These are phyloP conservation scores for Prunus fruticosa DNA, from an alignment of 306 rosid genomes.

Conservation along the genomic window DNA sequence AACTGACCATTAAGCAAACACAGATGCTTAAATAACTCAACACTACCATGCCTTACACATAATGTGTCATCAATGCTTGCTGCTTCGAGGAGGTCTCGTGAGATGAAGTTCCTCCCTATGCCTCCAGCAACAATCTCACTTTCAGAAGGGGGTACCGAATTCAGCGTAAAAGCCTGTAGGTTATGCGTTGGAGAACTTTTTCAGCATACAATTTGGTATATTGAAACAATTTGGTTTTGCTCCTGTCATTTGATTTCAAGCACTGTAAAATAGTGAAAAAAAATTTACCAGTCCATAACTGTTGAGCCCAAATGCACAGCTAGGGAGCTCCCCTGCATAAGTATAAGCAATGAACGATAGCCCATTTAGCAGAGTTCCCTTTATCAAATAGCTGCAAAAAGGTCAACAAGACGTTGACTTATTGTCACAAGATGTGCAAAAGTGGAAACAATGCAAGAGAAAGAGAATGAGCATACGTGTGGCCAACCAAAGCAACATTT, in stretches of 20 bases:
- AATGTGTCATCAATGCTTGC: conserved; percentile 63
- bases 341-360: conserved; percentile 65
- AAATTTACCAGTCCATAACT: conserved; percentile 58
- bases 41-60: conserved; percentile 33
- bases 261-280: neutral
- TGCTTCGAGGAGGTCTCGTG: conserved; percentile 83
- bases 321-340: conserved; percentile 94
- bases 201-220: neutral
- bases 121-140: conserved; percentile 66
- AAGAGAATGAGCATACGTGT: conserved; percentile 46
- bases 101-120: conserved; percentile 74
- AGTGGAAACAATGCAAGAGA: neutral
- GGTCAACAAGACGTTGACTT: neutral
- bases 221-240: neutral
- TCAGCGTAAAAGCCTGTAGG: conserved; percentile 68
- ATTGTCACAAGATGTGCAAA: neutral
- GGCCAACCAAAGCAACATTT: conserved; percentile 66
- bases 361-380: conserved; percentile 55
- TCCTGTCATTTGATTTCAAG: neutral
- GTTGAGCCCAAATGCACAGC: conserved; percentile 72
- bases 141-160: conserved; percentile 66
- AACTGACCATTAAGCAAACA: neutral
- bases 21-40: conserved; percentile 12
- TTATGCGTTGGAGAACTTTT: neutral
- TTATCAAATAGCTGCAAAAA: conserved; percentile 64